These are phyloP conservation scores for Friedmanniomyces endolithicus DNA, from an alignment of 495 filamentous ascomycete species.

Conservation along the genomic window DNA sequence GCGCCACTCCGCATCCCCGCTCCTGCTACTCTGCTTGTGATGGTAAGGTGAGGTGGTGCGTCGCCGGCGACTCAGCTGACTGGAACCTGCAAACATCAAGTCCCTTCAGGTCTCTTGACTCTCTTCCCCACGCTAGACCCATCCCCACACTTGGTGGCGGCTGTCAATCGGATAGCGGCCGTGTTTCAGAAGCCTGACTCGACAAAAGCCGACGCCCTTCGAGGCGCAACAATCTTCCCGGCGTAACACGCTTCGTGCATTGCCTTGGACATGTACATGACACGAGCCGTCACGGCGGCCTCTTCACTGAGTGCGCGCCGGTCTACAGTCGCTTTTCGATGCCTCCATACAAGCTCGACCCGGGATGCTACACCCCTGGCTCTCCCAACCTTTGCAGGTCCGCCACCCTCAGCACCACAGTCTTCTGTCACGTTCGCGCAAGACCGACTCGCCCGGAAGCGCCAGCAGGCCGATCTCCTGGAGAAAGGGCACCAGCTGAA, in stretches of 20 bases:
- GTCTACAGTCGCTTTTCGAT: constrained; percentile 9
- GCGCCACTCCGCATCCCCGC: too few relatives aligned
- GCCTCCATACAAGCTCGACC: constrained; percentile 43
- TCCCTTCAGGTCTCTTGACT: too few relatives aligned
- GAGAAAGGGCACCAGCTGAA: constrained; percentile 36
- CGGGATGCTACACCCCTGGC: constrained; percentile 48
- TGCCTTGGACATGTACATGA: constrained; percentile 1
- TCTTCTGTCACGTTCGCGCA: constrained; percentile 43
- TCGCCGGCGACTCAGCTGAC: too few relatives aligned
- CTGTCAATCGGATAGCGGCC: background rate
- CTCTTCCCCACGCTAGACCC: too few relatives aligned
- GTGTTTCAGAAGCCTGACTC: background rate
- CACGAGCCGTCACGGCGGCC: constrained; percentile 9
- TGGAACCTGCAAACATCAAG: too few relatives aligned
- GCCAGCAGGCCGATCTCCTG: constrained; percentile 43
- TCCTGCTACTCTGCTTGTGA: too few relatives aligned
- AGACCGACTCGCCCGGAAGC: constrained; percentile 40
- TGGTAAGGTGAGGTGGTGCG: too few relatives aligned
- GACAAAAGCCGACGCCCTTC: background rate
- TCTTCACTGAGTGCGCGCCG: constrained; percentile 21
- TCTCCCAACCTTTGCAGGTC: constrained; percentile 61
- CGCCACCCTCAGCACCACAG: constrained; percentile 64
- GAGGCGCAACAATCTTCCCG: too few relatives aligned
- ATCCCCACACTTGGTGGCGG: background rate
- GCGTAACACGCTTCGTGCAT: too few relatives aligned